Evolutionary conservation across 441 rosid genomes (phyloP).

Genomic region (Adansonia madagascariensis): DNA sequence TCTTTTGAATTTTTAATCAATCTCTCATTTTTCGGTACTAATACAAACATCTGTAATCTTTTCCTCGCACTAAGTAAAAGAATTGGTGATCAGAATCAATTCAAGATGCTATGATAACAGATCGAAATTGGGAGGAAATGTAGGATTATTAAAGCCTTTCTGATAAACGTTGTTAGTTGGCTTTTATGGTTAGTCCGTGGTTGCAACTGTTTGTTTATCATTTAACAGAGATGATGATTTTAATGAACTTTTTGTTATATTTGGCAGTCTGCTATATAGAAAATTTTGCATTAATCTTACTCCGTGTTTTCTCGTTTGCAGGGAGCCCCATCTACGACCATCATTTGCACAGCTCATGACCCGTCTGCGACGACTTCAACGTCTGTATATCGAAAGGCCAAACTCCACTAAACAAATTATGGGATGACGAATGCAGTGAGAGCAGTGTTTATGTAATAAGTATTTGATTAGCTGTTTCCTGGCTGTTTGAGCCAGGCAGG

Average conservation of each 20-base stretch:
- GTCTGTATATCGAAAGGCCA: slow-evolving; percentile 49
- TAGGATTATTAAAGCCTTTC: neutral
- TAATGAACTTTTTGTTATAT: neutral
- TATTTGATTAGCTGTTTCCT: slow-evolving; percentile 30
- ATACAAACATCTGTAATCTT: neutral
- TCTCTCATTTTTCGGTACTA: neutral
- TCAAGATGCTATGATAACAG: neutral
- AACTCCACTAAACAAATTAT: slow-evolving; percentile 36
- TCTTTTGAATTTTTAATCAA: neutral
- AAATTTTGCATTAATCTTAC: neutral
- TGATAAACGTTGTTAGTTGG: neutral
- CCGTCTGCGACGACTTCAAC: slow-evolving; percentile 61
- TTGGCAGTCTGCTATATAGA: neutral
- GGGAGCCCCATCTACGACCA: slow-evolving; percentile 86
- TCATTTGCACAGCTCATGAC: slow-evolving; percentile 77
- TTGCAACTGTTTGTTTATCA: neutral
- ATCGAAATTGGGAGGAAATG: neutral
- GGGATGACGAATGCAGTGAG: slow-evolving; percentile 30
- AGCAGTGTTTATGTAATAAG: slow-evolving; percentile 36
- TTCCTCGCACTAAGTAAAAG: neutral
- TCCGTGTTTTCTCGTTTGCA: slow-evolving; percentile 33
- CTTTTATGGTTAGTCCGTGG: neutral
- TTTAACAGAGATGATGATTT: neutral
- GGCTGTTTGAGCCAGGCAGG: slow-evolving; percentile 69
- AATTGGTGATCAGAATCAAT: neutral